Base-by-base conservation (phyloP, 257 asterid species). In the Gentiana dahurica region DNA sequence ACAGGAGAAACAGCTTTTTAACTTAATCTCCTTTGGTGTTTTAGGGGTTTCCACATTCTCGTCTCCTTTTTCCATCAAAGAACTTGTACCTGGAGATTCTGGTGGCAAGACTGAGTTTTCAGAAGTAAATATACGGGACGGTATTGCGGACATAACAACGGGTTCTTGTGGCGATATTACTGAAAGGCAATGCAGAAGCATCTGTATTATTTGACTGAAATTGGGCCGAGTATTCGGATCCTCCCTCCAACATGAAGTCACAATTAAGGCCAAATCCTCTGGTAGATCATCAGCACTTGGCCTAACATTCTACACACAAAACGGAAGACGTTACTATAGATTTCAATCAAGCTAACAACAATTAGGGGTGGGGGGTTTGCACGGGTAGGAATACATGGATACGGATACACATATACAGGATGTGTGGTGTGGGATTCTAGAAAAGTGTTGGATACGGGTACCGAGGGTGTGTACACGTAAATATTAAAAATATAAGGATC, bases 171-270 rank as follows among this genome's bases (percentile, higher is more conserved):
- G 95, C 6, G 93, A 81, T 52, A 84, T 68, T 41, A 81, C 50
- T 0, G 95, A 83, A 3, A 92, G 88, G 51, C 71, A 85, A 6
- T 76, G 84, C 60, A 92, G 80, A 65, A 91, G 98, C 98, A 87
- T 91, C 35, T 87, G 95, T 71, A 83, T 87, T 66, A 91, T 91
- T 71, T 78, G 93, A 41, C 60, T 83, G 87, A 91, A 87, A 81
- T 87, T 84, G 65, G 98, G 98, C 43, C 98, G 80, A 11, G 73
- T 51, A 8, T 80, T 74, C 9, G 98, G 94, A 62, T 87, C 95
- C 70, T 87, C 97, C 51, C 72, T 81, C 98, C 98, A 91, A 67
- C 98, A 91, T 34, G 88, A 80, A 15, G 99, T 88, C 55, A 92
- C 95, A 34, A 88, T 82, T 49, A 51, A 49, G 33, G 95, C 95